phyloP scores from a whole-genome alignment of 768 basidiomycete genomes.

The Wakefieldia striispora region DNA sequence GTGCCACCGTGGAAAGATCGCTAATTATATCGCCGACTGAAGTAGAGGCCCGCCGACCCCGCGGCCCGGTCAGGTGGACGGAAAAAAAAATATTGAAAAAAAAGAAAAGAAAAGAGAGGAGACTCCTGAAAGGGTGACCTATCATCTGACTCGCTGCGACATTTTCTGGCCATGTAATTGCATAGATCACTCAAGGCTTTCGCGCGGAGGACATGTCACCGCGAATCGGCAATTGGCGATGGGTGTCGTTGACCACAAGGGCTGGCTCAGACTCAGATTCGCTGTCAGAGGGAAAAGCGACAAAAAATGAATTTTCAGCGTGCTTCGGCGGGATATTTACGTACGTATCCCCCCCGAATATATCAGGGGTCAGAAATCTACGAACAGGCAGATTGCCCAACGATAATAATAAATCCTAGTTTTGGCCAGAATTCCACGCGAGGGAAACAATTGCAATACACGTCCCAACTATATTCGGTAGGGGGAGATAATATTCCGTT shows the following conservation, averaged over 20 bases:
- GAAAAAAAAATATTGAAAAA: neutral
- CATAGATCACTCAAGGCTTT: constrained; percentile 6
- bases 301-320: constrained; percentile 37
- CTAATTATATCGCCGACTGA: constrained; percentile 35
- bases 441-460: constrained; percentile 62
- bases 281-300: constrained; percentile 7
- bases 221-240: constrained; percentile 30
- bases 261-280: too few species aligned
- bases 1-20: constrained; percentile 16
- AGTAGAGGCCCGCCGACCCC: constrained; percentile 23
- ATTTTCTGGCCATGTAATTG: too few species aligned
- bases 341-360: constrained; percentile 56
- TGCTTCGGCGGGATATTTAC: constrained; percentile 44
- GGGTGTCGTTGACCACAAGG: neutral
- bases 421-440: constrained; percentile 62
- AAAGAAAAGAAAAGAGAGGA: neutral
- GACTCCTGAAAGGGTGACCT: too few species aligned
- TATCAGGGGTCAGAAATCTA: constrained; percentile 55
- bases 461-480: constrained; percentile 69
- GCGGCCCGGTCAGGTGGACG: constrained; percentile 20
- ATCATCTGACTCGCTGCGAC: too few species aligned
- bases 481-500: constrained; percentile 64
- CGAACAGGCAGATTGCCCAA: constrained; percentile 48
- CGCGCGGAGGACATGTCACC: constrained; percentile 25
- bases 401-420: constrained; percentile 58